These are phyloP conservation scores for Penicillium hesseltinei DNA, from an alignment of 2,329 filamentous ascomycete species.

Conservation along the genomic window DNA sequence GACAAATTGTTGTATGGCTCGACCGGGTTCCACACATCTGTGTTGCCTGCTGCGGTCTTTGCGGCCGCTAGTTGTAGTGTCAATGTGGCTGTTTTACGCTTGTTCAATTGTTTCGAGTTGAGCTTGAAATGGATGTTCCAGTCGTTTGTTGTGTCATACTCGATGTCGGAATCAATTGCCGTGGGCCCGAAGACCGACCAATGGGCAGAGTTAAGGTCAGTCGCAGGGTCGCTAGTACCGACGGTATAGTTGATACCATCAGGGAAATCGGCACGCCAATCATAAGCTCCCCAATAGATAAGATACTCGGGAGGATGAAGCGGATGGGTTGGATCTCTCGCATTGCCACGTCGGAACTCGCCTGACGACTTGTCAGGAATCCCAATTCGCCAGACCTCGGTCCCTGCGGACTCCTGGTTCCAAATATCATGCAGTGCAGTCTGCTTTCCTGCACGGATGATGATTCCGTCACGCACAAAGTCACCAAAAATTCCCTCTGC, in stretches of 20 bases:
- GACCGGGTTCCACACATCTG: conserved; percentile 55
- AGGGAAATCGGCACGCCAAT: conserved; percentile 60
- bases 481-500: conserved; percentile 63
- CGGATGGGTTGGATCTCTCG: conserved; percentile 49
- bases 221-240: conserved; percentile 49
- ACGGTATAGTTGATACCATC: conserved; percentile 58
- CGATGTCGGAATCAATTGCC: conserved; percentile 43
- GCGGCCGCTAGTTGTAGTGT: conserved; percentile 63
- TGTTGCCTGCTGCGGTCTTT: conserved; percentile 63
- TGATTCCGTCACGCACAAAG: conserved; percentile 53
- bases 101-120: conserved; percentile 41
- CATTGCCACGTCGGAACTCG: conserved; percentile 60
- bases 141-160: conserved; percentile 48
- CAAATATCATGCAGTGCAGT: conserved; percentile 46
- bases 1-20: conserved; percentile 56
- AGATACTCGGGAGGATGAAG: conserved; percentile 57
- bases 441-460: conserved; percentile 44
- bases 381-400: conserved; percentile 62
- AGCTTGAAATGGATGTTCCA: conserved; percentile 59
- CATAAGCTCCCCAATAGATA: conserved; percentile 61
- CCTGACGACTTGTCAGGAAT: conserved; percentile 61
- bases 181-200: conserved; percentile 61
- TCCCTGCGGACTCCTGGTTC: conserved; percentile 56
- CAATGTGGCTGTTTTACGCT: conserved; percentile 53
- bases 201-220: conserved; percentile 63